phyloP scores from a whole-genome alignment of 768 basidiomycete genomes.

The Suillus occidentalis region DNA sequence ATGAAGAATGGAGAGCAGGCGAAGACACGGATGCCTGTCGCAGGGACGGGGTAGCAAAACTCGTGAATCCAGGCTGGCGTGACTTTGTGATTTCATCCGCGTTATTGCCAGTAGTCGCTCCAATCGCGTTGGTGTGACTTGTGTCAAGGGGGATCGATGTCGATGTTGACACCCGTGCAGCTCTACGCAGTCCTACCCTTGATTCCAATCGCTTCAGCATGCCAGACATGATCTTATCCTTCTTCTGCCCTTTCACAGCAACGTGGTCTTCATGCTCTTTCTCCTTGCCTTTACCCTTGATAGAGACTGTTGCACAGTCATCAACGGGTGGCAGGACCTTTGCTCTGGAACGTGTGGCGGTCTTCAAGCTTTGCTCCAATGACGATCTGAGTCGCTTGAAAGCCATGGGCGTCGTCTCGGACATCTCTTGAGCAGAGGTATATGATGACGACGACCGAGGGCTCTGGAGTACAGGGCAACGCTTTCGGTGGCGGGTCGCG shows the following conservation, averaged over 20 bases:
- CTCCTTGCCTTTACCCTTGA: conserved; percentile 46
- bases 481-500: conserved; percentile 33
- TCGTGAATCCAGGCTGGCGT: conserved; percentile 54
- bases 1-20: conserved; percentile 66
- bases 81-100: conserved; percentile 38
- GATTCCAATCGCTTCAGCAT: conserved; percentile 51
- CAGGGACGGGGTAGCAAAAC: conserved; percentile 65
- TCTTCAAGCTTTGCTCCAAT: conserved; percentile 64
- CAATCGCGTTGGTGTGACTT: conserved; percentile 25
- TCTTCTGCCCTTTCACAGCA: conserved; percentile 29
- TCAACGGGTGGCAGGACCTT: conserved; percentile 38
- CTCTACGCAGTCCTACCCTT: conserved; percentile 50
- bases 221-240: conserved; percentile 43
- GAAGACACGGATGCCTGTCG: conserved; percentile 74
- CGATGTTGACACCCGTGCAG: conserved; percentile 40
- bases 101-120: conserved; percentile 23
- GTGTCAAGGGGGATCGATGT: conserved; percentile 38
- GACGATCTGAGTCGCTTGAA: conserved; percentile 67
- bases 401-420: conserved; percentile 48
- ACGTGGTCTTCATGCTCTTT: conserved; percentile 30
- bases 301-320: conserved; percentile 45
- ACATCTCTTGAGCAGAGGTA: conserved; percentile 29
- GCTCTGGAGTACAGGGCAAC: conserved; percentile 43
- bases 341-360: conserved; percentile 58
- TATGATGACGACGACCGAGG: conserved; percentile 33